Conservation (phyloP, 208 protist species). For the Trypanosoma rangeli region DNA sequence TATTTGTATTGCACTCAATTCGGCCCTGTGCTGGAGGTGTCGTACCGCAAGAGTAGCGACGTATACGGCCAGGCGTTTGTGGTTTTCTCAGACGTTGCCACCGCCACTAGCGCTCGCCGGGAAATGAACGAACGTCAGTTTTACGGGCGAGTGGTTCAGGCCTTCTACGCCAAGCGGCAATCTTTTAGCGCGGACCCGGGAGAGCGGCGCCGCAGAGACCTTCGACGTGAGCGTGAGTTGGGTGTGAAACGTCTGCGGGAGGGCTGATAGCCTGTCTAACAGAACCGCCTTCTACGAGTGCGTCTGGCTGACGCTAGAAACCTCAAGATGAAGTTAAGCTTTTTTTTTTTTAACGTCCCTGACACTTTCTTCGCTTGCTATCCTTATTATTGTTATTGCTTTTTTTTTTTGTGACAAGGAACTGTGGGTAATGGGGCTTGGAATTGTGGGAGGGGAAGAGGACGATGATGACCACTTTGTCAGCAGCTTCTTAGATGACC, state of each 20-base stretch:
- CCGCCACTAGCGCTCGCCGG: slow-evolving; percentile 65
- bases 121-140: slow-evolving; percentile 69
- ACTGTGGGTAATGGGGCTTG: background rate
- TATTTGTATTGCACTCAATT: slow-evolving; percentile 89
- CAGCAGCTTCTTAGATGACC: slow-evolving; percentile 9
- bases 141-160: slow-evolving; percentile 74
- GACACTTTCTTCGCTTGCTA: background rate
- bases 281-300: background rate
- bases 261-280: background rate
- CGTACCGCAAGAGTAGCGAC: slow-evolving; percentile 51
- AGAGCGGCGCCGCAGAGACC: slow-evolving; percentile 64
- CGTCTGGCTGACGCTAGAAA: background rate
- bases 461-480: background rate
- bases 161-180: slow-evolving; percentile 71
- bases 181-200: slow-evolving; percentile 72
- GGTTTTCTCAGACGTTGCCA: slow-evolving; percentile 84
- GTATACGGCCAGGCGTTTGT: slow-evolving; percentile 89
- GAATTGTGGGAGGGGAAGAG: background rate
- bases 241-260: slow-evolving; percentile 22
- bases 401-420: background rate
- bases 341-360: background rate
- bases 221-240: slow-evolving; percentile 24
- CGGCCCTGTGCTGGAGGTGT: slow-evolving; percentile 72
- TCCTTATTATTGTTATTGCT: background rate
- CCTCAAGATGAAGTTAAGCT: background rate